Evolutionary conservation across 2,329 filamentous ascomycete genomes (phyloP), one percentile per base, ranked within the genome.

Genomic region (Dothidotthia symphoricarpi): DNA sequence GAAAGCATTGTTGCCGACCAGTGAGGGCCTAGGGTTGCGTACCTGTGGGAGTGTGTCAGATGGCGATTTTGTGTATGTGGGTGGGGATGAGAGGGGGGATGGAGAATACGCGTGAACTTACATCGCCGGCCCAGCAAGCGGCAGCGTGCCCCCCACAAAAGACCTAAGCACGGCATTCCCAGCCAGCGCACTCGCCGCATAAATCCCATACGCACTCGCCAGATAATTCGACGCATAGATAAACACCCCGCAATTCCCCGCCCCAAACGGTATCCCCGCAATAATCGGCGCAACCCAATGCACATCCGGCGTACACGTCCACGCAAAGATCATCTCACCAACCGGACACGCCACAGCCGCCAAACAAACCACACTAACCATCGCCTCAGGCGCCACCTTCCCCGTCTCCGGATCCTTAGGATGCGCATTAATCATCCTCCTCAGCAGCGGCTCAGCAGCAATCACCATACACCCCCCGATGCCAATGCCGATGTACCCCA

Each of bases 251-350:
- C 79, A 82, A 55, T 91, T 93, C 0, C 88, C 88, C 0, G 78
- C 75, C 8, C 87, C 87, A 53, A 93, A 94, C 0, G 84, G 85
- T 5, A 94, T 77, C 1, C 88, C 87, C 1, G 87, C 87, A 0
- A 86, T 71, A 32, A 94, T 83, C 1, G 87, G 85, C 14, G 81
- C 74, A n/a, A 88, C 81, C 84, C 86, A 94, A 61, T 88, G 89
- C 22, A 94, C 87, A 4, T 79, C 77, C 0, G 89, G 89, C 0
- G 88, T 79, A 44, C 57, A 89, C 6, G 49, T 52, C 88, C 88
- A 95, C 0, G 86, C 81, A 59, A 96, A 96, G 64, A 83, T 85
- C 16, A 96, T 77, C 65, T 95, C 84, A 12, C 89, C 90, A 3
- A 87, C 64, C 0, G 88, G 85, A 0, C 86, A 81, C 1, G 88